phyloP scores from a whole-genome alignment of 2,329 filamentous ascomycete species.

The Sporothrix protearum region DNA sequence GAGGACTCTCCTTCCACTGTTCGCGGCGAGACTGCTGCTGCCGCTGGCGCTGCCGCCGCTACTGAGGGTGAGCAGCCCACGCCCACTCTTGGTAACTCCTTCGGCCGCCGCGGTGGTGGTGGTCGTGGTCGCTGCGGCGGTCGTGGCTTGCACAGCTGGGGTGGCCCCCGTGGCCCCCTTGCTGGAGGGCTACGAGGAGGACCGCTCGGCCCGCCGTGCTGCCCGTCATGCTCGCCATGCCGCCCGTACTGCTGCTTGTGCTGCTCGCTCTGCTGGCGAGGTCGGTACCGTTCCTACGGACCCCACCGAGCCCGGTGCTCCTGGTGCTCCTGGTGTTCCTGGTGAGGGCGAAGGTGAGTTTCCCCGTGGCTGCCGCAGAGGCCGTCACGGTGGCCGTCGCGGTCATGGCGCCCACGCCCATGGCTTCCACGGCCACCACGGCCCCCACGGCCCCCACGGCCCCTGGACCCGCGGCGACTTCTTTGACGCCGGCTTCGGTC shows the following conservation, averaged over 20 bases:
- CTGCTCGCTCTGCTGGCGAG: not conserved
- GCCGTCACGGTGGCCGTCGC: constrained; percentile 13
- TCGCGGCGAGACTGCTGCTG: constrained; percentile 6
- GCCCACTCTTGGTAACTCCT: not conserved
- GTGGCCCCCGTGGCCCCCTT: not conserved
- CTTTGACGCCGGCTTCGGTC: constrained; percentile 27
- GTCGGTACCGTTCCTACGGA: not conserved
- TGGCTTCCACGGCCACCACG: not conserved
- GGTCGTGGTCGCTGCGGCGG: not conserved
- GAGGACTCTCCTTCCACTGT: constrained; percentile 32
- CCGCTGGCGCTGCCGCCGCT: constrained; percentile 18
- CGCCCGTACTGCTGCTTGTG: not conserved
- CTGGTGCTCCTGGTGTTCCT: not conserved
- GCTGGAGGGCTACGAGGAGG: constrained; percentile 9
- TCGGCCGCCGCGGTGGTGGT: not conserved
- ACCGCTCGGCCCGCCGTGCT: not conserved
- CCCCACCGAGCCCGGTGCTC: not conserved
- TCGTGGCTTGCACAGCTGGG: not conserved
- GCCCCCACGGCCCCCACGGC: constrained; percentile 8
- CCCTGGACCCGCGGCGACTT: constrained; percentile 3
- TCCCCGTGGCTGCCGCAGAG: not conserved
- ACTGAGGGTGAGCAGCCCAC: not conserved
- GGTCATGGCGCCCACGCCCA: constrained; percentile 8
- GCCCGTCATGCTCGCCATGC: constrained; percentile 10
- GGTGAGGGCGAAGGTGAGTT: not conserved